phyloP scores from a whole-genome alignment of 768 basidiomycete genomes.

The Podaxis sp. region DNA sequence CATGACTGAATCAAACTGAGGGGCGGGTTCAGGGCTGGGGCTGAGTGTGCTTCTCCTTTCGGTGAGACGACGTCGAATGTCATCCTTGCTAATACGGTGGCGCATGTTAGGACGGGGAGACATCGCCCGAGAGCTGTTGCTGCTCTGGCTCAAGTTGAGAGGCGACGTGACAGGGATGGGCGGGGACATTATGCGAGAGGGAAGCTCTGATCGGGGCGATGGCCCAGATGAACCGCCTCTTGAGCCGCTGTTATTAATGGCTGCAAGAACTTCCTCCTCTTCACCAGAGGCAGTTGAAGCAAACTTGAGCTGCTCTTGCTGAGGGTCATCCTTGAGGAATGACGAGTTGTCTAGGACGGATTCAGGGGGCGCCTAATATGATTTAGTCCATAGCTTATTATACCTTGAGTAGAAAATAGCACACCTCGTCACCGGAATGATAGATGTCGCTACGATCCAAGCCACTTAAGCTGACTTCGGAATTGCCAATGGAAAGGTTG shows the following conservation, averaged over 20 bases:
- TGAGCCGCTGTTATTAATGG: neutral
- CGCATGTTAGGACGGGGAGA: constrained; percentile 25
- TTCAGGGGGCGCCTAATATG: constrained; percentile 2
- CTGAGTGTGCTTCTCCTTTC: constrained; percentile 45
- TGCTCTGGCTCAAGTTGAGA: constrained; percentile 8
- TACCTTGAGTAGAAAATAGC: neutral
- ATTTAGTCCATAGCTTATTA: neutral
- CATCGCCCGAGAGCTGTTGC: constrained; percentile 6
- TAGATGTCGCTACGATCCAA: constrained; percentile 8
- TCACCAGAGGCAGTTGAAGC: neutral
- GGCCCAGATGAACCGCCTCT: neutral
- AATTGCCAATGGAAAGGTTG: constrained; percentile 29
- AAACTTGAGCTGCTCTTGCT: neutral
- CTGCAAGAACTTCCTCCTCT: constrained; percentile 2
- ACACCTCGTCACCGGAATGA: constrained; percentile 11
- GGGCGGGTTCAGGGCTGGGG: constrained; percentile 21
- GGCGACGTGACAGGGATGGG: constrained; percentile 13
- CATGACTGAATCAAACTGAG: constrained; percentile 3
- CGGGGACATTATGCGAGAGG: neutral
- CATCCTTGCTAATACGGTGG: constrained; percentile 51
- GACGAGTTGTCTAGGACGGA: constrained; percentile 5
- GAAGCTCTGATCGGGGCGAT: constrained; percentile 4
- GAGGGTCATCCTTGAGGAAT: constrained; percentile 1
- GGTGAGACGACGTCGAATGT: constrained; percentile 48
- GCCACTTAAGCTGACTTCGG: constrained; percentile 24